Percentiles rank a stretch among this genome's conserved stretches.
phyloP scores from a whole-genome alignment of 805 yeast genomes.

The Candida pseudofarinosa region DNA sequence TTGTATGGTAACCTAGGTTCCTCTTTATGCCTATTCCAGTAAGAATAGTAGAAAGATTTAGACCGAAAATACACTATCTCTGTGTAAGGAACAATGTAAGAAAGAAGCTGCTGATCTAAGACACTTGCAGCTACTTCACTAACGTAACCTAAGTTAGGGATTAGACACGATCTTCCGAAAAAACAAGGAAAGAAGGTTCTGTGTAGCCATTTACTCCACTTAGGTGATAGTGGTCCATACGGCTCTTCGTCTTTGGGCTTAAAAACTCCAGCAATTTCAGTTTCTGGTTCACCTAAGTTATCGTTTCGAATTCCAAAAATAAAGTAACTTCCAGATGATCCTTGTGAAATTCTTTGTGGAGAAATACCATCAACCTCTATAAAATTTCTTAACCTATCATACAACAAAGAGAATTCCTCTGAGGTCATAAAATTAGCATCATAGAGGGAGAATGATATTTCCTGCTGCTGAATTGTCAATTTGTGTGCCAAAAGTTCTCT shows the following conservation, averaged over 20 bases:
- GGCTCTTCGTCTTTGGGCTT: constrained; percentile 82
- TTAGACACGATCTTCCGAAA: constrained; percentile 68
- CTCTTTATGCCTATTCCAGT: constrained; percentile 37
- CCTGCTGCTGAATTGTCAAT: constrained; percentile 11
- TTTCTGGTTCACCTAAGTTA: constrained; percentile 4
- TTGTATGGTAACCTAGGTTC: constrained; percentile 38
- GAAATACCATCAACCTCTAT: constrained; percentile 39
- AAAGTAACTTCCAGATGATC: constrained; percentile 71
- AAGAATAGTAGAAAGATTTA: constrained; percentile 48
- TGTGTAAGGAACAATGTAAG: constrained; percentile 63
- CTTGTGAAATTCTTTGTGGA: constrained; percentile 56
- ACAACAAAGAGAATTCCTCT: constrained; percentile 33
- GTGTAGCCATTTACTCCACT: constrained; percentile 78
- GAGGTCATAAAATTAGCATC: constrained; percentile 20
- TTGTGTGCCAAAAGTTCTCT: constrained; percentile 16
- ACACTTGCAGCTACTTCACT: constrained; percentile 70
- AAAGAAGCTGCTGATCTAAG: constrained; percentile 56
- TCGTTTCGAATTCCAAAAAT: constrained; percentile 27
- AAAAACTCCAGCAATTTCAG: constrained; percentile 49
- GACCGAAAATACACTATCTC: constrained; percentile 51
- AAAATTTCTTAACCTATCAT: constrained; percentile 42
- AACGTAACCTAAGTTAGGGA: constrained; percentile 68
- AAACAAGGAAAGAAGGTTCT: constrained; percentile 73
- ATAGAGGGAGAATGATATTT: constrained; percentile 8
- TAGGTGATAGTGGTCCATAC: constrained; percentile 72